Percentiles rank a stretch among this genome's conserved stretches.
phyloP scores from a whole-genome alignment of 768 basidiomycete genomes.

The Mycena amicta region DNA sequence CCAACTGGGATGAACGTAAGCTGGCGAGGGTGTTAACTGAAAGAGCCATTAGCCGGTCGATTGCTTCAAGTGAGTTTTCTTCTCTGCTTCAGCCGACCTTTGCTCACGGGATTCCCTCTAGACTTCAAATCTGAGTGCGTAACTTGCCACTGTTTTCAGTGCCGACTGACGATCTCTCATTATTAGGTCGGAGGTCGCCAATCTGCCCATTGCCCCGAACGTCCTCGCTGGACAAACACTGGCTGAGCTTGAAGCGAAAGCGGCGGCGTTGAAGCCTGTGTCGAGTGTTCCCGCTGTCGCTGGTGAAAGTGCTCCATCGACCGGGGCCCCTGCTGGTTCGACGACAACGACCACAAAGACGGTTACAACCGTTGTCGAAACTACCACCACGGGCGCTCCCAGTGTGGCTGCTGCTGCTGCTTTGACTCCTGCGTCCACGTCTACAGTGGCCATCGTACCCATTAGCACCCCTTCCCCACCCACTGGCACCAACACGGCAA shows the following conservation, averaged over 20 bases:
- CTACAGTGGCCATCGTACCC: no score
- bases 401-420: not conserved
- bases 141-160: not conserved
- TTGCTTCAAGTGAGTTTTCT: constrained; percentile 22
- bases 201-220: constrained; percentile 24
- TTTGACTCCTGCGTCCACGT: not conserved
- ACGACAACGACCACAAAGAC: constrained; percentile 8
- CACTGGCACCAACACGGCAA: not conserved
- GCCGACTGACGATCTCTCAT: not conserved
- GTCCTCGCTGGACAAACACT: constrained; percentile 27
- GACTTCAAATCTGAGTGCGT: constrained; percentile 25
- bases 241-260: constrained; percentile 23
- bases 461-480: not conserved
- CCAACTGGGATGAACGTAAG: constrained; percentile 35
- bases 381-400: not conserved
- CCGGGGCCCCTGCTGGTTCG: no score
- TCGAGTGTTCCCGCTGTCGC: not conserved
- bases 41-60: constrained; percentile 23
- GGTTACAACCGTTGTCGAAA: constrained; percentile 8
- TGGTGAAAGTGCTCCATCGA: no score
- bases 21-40: constrained; percentile 20
- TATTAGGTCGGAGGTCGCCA: constrained; percentile 1
- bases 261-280: constrained; percentile 4
- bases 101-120: constrained; percentile 5
- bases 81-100: not conserved